Conservation (phyloP, 495 filamentous ascomycete genomes). For the Neurospora discreta region DNA sequence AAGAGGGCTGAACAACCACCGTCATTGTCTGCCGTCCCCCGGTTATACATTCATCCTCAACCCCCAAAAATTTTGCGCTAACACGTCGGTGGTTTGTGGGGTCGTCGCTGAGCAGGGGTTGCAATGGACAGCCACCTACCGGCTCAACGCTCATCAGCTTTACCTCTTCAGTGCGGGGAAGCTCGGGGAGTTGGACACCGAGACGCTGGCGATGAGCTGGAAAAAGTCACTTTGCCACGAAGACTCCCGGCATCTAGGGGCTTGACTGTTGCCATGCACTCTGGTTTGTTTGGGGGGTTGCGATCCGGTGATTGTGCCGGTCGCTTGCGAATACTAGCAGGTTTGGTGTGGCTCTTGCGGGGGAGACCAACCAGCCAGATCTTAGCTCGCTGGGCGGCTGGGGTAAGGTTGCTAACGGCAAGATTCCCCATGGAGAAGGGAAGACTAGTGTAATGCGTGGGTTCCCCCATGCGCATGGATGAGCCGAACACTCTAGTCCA, state of each 20-base stretch:
- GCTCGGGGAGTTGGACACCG: not conserved
- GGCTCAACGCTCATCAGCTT: not conserved
- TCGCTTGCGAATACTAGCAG: not conserved
- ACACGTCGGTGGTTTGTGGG: not conserved
- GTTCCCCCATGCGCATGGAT: not conserved
- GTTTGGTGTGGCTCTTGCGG: not conserved
- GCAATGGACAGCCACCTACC: not conserved
- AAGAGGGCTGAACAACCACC: not conserved
- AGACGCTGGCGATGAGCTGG: not conserved
- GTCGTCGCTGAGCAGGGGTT: not conserved
- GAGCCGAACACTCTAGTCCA: not conserved
- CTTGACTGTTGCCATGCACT: not conserved
- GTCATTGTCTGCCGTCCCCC: not conserved
- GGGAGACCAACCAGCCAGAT: not conserved
- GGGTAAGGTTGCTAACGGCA: not conserved
- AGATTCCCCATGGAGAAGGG: slow-evolving; percentile 10
- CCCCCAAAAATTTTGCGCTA: not conserved
- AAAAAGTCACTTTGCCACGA: not conserved
- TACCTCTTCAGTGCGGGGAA: not conserved
- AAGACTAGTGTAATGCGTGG: not conserved
- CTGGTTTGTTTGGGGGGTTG: not conserved
- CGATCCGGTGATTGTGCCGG: not conserved
- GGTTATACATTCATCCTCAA: not conserved
- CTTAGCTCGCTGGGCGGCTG: slow-evolving; percentile 1
- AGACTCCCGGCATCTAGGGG: not conserved